Conservation (phyloP, 768 basidiomycete species). For the Fomitopsis pulvina region DNA sequence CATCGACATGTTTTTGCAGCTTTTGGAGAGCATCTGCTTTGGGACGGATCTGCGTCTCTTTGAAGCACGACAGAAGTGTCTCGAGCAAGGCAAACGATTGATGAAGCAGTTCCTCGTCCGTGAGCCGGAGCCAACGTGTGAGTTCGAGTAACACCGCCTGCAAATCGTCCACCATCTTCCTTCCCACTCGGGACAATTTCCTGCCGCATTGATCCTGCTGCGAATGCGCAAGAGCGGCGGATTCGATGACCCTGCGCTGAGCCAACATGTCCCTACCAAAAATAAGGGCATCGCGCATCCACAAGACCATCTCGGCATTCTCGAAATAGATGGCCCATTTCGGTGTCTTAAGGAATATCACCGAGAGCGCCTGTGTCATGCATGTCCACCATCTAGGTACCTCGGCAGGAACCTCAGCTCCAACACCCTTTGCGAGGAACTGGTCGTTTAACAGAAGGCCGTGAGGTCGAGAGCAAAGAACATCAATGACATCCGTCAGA, state of each 20-base stretch:
- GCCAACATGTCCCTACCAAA: constrained; percentile 84
- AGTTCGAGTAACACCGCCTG: constrained; percentile 76
- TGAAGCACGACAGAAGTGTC: constrained; percentile 72
- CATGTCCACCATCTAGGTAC: constrained; percentile 73
- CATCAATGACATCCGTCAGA: constrained; percentile 88
- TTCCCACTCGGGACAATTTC: constrained; percentile 54
- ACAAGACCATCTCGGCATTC: constrained; percentile 79
- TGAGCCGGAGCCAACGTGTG: constrained; percentile 84
- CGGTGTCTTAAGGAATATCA: constrained; percentile 82
- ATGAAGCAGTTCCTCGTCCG: constrained; percentile 86
- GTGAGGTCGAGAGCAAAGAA: constrained; percentile 66
- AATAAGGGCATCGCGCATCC: constrained; percentile 98
- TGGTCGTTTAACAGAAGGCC: constrained; percentile 56
- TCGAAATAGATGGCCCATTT: constrained; percentile 79
- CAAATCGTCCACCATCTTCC: constrained; percentile 71
- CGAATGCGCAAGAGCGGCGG: constrained; percentile 40
- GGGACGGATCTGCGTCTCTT: constrained; percentile 51
- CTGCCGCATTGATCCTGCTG: constrained; percentile 22
- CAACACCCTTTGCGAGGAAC: constrained; percentile 43
- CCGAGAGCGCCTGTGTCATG: constrained; percentile 73
- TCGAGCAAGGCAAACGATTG: constrained; percentile 83
- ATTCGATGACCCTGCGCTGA: constrained; percentile 75
- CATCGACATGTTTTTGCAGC: constrained; percentile 58
- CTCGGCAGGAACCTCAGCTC: constrained; percentile 40
- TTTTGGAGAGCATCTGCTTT: constrained; percentile 51